These are phyloP conservation scores for Pichia sp. DNA, from an alignment of 1,139 yeast species.

Conservation along the genomic window DNA sequence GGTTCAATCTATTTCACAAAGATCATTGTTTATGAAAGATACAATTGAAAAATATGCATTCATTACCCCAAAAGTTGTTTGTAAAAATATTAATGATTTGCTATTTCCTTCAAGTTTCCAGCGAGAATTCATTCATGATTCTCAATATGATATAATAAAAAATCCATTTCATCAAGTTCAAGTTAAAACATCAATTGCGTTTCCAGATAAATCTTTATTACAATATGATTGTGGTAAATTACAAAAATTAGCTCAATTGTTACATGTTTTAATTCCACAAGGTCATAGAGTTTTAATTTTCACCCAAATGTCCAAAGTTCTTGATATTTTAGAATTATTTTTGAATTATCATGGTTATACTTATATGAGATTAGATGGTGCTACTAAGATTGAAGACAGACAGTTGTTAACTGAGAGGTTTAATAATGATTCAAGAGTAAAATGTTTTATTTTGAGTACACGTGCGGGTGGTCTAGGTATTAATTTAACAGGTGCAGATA, in stretches of 20 bases:
- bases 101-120: constrained; percentile 39
- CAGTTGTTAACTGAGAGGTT: constrained; percentile 90
- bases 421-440: constrained; percentile 77
- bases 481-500: constrained; percentile 96
- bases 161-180: constrained; percentile 83
- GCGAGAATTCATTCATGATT: constrained; percentile 30
- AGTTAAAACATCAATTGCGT: constrained; percentile 83
- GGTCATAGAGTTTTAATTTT: constrained; percentile 95
- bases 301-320: constrained; percentile 96
- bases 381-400: constrained; percentile 94
- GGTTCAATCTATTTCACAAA: constrained; percentile 36
- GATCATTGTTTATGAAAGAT: constrained; percentile 42
- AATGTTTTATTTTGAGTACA: constrained; percentile 88
- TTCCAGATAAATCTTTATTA: constrained; percentile 87
- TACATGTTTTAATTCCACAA: constrained; percentile 70
- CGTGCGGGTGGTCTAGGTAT: constrained; percentile 98
- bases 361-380: constrained; percentile 93
- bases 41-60: constrained; percentile 73
- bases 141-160: constrained; percentile 29
- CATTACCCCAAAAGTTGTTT: constrained; percentile 80
- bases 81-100: constrained; percentile 64
- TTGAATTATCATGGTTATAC: constrained; percentile 91
- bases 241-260: constrained; percentile 69
- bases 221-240: constrained; percentile 97
- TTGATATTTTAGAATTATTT: constrained; percentile 90